Evolutionary conservation across 768 basidiomycete genomes (phyloP), one percentile per base, ranked within the genome.

Genomic region (Suillus sp.): DNA sequence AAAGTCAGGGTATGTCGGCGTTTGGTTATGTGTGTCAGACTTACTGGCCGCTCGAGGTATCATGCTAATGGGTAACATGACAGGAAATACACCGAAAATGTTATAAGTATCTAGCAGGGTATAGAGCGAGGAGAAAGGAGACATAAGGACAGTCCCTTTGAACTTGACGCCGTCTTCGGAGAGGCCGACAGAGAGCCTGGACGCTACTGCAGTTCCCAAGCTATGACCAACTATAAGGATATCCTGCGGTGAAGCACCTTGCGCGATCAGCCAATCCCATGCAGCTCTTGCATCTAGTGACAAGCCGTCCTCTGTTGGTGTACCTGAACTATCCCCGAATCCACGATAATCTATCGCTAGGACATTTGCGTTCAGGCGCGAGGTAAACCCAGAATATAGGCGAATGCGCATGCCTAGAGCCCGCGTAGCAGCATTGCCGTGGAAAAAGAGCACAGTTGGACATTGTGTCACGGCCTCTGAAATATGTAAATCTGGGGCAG

Each of bases 341-440:
- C 96, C 96, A 56, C 96, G 86, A 73, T 98, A 99, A 76, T 99
- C 96, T 40, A 93, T 86, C 1, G 86, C 87, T 30, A 98, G 78
- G 16, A 97, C 88, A 72, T 96, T 96, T 22, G 84, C 84, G 20
- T 79, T 78, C 8, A 93, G 77, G 1, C 89, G 83, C 3, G 87
- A 83, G 0, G 91, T 82, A 69, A 89, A 88, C 0, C 84, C 80
- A 20, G 81, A 76, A 71, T 93, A 93, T 43, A 87, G 82, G 20
- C 80, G 81, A n/a, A 95, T 79, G 13, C 96, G 90, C 47, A 80
- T 82, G 1, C 77, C 66, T 7, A 84, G 80, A 0, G 92, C 92
- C 18, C 96, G 86, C 0, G 91, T 94, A 0, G 81, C 95, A 0
- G 88, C 90, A 65, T 96, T 96, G 11, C 96, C 96, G 66, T 98